Base-by-base conservation (phyloP, 2,329 filamentous ascomycete genomes). In the Fusarium mangiferae region DNA sequence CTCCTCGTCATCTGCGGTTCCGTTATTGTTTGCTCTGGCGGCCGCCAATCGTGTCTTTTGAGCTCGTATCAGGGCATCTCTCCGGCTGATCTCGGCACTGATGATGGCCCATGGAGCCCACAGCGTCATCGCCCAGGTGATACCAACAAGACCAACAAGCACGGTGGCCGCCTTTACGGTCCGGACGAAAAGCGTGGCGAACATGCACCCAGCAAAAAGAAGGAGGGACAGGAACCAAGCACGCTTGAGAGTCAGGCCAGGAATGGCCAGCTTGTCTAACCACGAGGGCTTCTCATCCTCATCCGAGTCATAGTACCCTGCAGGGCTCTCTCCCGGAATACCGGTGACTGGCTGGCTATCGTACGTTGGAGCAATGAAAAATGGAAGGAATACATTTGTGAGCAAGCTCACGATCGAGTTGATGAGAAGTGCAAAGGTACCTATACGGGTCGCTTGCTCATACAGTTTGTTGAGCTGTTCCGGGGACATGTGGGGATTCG, bases 91-190 rank as follows among this genome's bases (percentile, higher is more conserved):
- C 82, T 98, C 96, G 10, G 94, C 94, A 51, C 94, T 95, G 80
- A 98, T 98, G 77, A 98, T 93, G 44, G 96, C 95, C 85, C 96
- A 98, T 0, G 96, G 96, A 1, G 95, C 96, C 96, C 96, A 98
- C 33, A 97, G 90, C 5, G 95, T 95, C 78, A 98, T 85, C 28
- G 95, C 95, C 96, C 96, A 98, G 3, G 94, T 95, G 66, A 98
- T 91, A 39, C 96, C 96, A 54, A 97, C 91, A 30, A 96, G 84
- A 3, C 91, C 94, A 63, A 98, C 92, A 39, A 98, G 88, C 4
- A 90, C 87, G 0, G 93, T 97, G 3, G 94, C 96, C 15, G 88
- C 90, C 64, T 89, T 85, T 13, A 94, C 91, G 6, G 90, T 90
- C 45, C 86, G 88, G 44, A 97, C 93, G 68, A 97, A 87, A 64